Evolutionary conservation across 176 grass and related monocot genomes (phyloP), one percentile per base, ranked within the genome.

Genomic region (Typha latifolia): DNA sequence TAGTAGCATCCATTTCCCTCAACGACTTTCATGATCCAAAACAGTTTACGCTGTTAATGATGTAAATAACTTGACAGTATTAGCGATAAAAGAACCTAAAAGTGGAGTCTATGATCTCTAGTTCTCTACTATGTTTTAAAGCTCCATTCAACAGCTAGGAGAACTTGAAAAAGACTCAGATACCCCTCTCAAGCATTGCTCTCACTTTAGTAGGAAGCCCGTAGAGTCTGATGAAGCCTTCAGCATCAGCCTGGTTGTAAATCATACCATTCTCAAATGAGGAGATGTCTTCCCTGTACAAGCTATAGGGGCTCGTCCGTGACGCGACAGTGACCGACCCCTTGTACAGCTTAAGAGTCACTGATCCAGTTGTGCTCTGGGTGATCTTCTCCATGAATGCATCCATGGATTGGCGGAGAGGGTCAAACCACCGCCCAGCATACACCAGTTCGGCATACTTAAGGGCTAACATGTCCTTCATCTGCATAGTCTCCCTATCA

Each of bases 361-460:
- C 83, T 0, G 73, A 80, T 1, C 94, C 94, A 0, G 88, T 99
- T 4, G 86, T 99, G 0, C 69, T 93, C 1, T 83, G 52, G 0
- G 76, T 86, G 53, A 90, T 77, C 2, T 80, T 85, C 52, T 99
- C 81, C 85, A 90, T 90, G 70, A 99, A 93, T 0, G 78, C 62
- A 0, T 93, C 89, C 1, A 99, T 83, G 69, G 89, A 79, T 59
- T 80, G 52, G 0, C 94, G 83, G 12, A 90, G 82, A 0, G 86
- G 81, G 52, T 93, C 85, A 0, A 93, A 99, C 94, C 94, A 97
- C 21, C 79, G 78, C n/a, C 94, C 94, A 0, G 85, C 85, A 0
- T 97, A 97, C 53, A 97, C 94, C 5, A 97, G 72, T 57, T 92
- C 94, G 0, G 94, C 94, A 0, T 97, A 97, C 64, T 87, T 92